Evolutionary conservation across 2,329 filamentous ascomycete genomes (phyloP).

Genomic region (Cladorrhinum sp.): DNA sequence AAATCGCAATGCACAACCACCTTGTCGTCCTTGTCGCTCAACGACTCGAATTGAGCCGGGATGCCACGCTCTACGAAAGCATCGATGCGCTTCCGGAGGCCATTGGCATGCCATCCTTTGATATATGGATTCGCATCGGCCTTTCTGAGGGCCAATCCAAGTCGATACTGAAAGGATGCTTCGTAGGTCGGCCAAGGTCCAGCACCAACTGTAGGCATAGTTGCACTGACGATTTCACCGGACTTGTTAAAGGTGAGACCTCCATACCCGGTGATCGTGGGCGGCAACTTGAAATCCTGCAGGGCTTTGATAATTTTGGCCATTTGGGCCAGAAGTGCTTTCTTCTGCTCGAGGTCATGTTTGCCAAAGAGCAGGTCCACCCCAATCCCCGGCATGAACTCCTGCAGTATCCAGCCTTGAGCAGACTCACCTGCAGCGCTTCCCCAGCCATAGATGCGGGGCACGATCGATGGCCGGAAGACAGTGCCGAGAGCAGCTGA

Average conservation of each 20-base stretch:
- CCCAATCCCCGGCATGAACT: conserved; percentile 31
- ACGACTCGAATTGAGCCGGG: conserved; percentile 24
- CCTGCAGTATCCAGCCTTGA: conserved; percentile 29
- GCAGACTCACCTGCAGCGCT: neutral
- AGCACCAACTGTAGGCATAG: conserved; percentile 32
- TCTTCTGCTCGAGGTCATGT: conserved; percentile 27
- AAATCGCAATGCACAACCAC: conserved; percentile 32
- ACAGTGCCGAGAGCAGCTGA: too few species aligned
- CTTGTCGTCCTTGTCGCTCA: conserved; percentile 22
- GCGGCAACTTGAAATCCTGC: conserved; percentile 33
- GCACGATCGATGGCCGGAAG: neutral
- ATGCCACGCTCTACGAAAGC: conserved; percentile 30
- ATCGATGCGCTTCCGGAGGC: conserved; percentile 31
- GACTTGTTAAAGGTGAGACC: conserved; percentile 32
- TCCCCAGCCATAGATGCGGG: too few species aligned
- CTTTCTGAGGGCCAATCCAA: conserved; percentile 27
- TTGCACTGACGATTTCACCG: conserved; percentile 31
- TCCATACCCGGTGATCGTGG: conserved; percentile 30
- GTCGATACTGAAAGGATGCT: conserved; percentile 27
- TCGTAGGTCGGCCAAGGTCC: conserved; percentile 32
- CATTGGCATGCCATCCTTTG: conserved; percentile 21
- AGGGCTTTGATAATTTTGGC: conserved; percentile 31
- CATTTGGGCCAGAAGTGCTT: conserved; percentile 31
- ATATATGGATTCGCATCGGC: conserved; percentile 26
- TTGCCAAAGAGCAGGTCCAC: conserved; percentile 23